Evolutionary conservation across 306 rosid genomes (phyloP).

Genomic region (Gastrolobium villosum): DNA sequence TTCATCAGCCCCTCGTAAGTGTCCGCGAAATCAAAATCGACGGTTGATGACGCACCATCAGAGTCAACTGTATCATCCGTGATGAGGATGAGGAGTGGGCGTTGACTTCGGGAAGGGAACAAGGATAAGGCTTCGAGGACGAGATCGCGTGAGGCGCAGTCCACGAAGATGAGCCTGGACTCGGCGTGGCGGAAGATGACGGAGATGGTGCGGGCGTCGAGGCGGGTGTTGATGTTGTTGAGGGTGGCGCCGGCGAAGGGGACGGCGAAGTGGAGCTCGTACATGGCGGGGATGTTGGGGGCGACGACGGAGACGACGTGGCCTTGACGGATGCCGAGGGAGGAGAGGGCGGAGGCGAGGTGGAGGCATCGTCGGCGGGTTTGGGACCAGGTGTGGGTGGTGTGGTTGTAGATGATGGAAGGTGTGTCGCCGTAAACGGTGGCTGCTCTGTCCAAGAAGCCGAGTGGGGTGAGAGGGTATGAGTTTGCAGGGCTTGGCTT

Average conservation of each 20-base stretch:
- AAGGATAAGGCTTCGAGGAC: slow-evolving; percentile 54
- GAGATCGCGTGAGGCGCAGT: slow-evolving; percentile 48
- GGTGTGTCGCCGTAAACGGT: slow-evolving; percentile 59
- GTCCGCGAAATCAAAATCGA: slow-evolving; percentile 1
- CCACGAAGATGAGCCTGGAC: slow-evolving; percentile 70
- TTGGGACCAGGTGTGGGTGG: slow-evolving; percentile 66
- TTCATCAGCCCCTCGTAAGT: slow-evolving; percentile 53
- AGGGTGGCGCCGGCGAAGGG: slow-evolving; percentile 80
- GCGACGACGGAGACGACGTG: slow-evolving; percentile 71
- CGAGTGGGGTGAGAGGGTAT: slow-evolving; percentile 65
- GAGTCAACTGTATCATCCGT: slow-evolving; percentile 26
- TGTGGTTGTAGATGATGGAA: slow-evolving; percentile 57
- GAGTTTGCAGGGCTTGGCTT: slow-evolving; percentile 60
- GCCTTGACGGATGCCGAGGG: slow-evolving; percentile 61
- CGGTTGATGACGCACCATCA: not conserved
- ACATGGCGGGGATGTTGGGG: slow-evolving; percentile 81
- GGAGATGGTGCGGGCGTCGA: slow-evolving; percentile 67
- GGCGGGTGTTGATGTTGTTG: slow-evolving; percentile 76
- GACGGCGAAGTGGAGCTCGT: slow-evolving; percentile 83
- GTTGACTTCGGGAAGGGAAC: slow-evolving; percentile 37
- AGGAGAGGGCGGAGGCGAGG: slow-evolving; percentile 63
- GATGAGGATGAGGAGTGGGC: slow-evolving; percentile 61
- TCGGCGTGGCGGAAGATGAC: slow-evolving; percentile 65
- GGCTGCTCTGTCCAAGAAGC: slow-evolving; percentile 65
- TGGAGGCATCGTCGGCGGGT: slow-evolving; percentile 67